Evolutionary conservation across 345 rosid species (phyloP), one percentile per base, ranked within the genome.

Genomic region (Populus tremula): DNA sequence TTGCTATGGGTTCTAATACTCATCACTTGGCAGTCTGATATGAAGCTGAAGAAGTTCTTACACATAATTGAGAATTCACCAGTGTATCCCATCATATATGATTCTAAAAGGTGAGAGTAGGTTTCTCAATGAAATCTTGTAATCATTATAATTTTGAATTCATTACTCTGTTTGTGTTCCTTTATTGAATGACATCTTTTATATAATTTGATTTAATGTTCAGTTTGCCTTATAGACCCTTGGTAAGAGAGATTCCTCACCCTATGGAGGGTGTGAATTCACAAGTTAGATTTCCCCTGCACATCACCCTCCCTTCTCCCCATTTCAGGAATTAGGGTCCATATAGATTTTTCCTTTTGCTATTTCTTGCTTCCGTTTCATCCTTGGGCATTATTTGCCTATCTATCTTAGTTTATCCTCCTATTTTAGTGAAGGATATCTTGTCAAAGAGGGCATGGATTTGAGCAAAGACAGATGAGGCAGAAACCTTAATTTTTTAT

Each of bases 51-150:
- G 84, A 93, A 92, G 70, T 93, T 83, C 87, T 85, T 96, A 88
- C 94, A 96, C 83, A 92, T 96, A 77, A 91, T 96, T 71, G 94
- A 96, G 90, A 81, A 77, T 69, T 93, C 98, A n/a, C 89, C 91
- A 0, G 91, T 96, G 74, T 96, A 81, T 84, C 98, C 98, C 59
- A 91, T 96, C 36, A 67, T 96, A 80, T 91, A 90, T 70, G 98
- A 96, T 76, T 71, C 54, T 67, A 87, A 87, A 33, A 96, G 98
- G 99, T 92, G 85, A 53, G 70, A 8, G 41, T 59, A 10, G 39
- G 17, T 72, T 77, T 80, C 39, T 79, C 80, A 38, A 43, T 72
- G 49, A 59, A 74, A 13, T 75, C 35, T 21, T n/a, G 18, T 23
- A 53, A 18, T 72, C 65, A 68, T 62, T 56, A 31, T 43, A 21